Base-by-base conservation (phyloP, 2,329 filamentous ascomycete species). In the Hymenoscyphus scutula region DNA sequence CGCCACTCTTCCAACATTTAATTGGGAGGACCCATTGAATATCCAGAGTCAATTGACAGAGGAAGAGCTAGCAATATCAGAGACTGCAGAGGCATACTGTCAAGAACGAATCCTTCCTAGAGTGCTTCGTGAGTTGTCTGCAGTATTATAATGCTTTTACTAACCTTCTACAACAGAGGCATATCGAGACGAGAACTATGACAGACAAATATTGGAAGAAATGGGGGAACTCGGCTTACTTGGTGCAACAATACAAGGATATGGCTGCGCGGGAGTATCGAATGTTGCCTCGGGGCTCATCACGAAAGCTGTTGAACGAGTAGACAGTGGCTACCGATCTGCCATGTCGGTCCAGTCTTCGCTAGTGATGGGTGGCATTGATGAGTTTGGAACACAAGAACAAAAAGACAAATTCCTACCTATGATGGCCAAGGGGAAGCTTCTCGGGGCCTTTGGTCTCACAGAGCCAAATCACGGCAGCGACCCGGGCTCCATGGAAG, bases 261-360 rank as follows among this genome's bases (percentile, higher is more conserved):
- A 96, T 72, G 92, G 87, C 32, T 97, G 93, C 75, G 92, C 92
- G 4, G 92, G 92, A 60, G 90, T 91, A 29, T 94, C 90, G 67
- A 93, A 89, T 60, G 91, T 97, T 54, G 92, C 92, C 8, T 89
- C 89, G n/a, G 92, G 92, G 25, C 80, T 97, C 67, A 96, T 97
- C 76, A 96, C 91, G 23, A 86, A 92, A 73, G 92, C 93, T 67
- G 91, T 97, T 19, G 92, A 97, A 77, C 85, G 92, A 62, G 91
- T 97, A 30, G 92, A 97, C 74, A 95, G 91, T 64, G 93, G 92
- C 56, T 97, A 96, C 77, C 86, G 93, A 63, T 96, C 91, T 56
- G 92, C 90, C 67, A 96, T 96, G 89, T 96, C 91, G 6, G 93
- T 97, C 23, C 92, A 97, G 76, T 94, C 90, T 64, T 95, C 92